Conservation (phyloP, 2,329 filamentous ascomycete species). For the Fusarium tricinctum region DNA sequence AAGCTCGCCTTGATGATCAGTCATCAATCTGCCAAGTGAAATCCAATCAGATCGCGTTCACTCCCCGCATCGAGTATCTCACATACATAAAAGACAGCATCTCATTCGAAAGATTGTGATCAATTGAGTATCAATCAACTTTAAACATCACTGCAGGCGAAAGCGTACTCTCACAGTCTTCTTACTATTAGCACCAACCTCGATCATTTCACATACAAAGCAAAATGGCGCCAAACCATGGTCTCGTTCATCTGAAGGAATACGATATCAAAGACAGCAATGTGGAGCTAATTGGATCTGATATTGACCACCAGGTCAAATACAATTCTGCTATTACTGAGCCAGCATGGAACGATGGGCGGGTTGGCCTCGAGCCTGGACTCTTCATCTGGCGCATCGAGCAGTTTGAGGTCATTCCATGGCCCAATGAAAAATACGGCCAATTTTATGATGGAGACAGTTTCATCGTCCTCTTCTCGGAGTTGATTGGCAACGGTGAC, state of each 20-base stretch:
- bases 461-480: constrained; percentile 75
- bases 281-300: constrained; percentile 73
- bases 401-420: constrained; percentile 73
- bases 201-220: neutral
- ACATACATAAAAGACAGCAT: constrained; percentile 10
- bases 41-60: constrained; percentile 41
- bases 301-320: constrained; percentile 77
- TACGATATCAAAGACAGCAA: constrained; percentile 79
- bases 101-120: constrained; percentile 2
- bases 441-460: constrained; percentile 77
- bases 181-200: neutral
- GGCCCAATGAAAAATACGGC: constrained; percentile 69
- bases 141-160: neutral
- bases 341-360: constrained; percentile 75
- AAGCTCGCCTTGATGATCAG: constrained; percentile 32
- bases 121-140: constrained; percentile 21
- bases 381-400: constrained; percentile 77
- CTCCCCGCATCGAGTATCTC: constrained; percentile 40
- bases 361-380: constrained; percentile 66
- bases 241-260: constrained; percentile 72
- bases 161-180: neutral
- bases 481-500: constrained; percentile 63
- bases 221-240: constrained; percentile 72
- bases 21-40: constrained; percentile 29
- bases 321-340: constrained; percentile 75